phyloP scores from a whole-genome alignment of 2,329 filamentous ascomycete species.

The Exophiala bonariae region DNA sequence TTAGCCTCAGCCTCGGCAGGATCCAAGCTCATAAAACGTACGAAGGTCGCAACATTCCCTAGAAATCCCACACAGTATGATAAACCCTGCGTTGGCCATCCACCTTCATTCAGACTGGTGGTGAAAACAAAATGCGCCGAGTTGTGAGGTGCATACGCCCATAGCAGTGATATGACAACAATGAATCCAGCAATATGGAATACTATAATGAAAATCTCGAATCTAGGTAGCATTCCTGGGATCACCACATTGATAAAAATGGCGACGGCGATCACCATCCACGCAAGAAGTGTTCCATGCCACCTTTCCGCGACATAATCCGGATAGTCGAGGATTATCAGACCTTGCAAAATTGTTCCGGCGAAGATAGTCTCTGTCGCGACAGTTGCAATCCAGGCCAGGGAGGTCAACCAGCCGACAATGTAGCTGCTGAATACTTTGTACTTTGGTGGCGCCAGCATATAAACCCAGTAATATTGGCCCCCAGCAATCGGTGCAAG shows the following conservation, averaged over 20 bases:
- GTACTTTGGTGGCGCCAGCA: conserved; percentile 42
- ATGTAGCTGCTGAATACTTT: conserved; percentile 46
- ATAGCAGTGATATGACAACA: conserved; percentile 40
- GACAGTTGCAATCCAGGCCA: conserved; percentile 46
- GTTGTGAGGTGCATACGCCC: conserved; percentile 31
- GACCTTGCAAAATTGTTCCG: conserved; percentile 43
- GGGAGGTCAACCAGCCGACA: conserved; percentile 43
- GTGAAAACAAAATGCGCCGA: conserved; percentile 35
- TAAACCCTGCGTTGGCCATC: conserved; percentile 35
- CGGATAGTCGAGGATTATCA: conserved; percentile 39
- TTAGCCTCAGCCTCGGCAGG: too few relatives aligned
- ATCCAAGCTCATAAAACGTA: not conserved
- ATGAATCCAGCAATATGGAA: conserved; percentile 50
- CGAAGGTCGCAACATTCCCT: conserved; percentile 37
- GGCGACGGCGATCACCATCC: conserved; percentile 37
- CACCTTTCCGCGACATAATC: conserved; percentile 36
- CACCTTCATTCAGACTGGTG: conserved; percentile 34
- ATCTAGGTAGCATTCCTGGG: conserved; percentile 41
- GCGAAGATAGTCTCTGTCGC: conserved; percentile 44
- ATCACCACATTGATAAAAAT: conserved; percentile 45
- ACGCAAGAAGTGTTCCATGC: conserved; percentile 44
- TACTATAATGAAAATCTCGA: conserved; percentile 45
- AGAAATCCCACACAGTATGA: conserved; percentile 37
- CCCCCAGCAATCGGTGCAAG: conserved; percentile 49
- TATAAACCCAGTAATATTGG: conserved; percentile 50